Conservation (phyloP, 2,329 filamentous ascomycete genomes). For the Hortaea werneckii region DNA sequence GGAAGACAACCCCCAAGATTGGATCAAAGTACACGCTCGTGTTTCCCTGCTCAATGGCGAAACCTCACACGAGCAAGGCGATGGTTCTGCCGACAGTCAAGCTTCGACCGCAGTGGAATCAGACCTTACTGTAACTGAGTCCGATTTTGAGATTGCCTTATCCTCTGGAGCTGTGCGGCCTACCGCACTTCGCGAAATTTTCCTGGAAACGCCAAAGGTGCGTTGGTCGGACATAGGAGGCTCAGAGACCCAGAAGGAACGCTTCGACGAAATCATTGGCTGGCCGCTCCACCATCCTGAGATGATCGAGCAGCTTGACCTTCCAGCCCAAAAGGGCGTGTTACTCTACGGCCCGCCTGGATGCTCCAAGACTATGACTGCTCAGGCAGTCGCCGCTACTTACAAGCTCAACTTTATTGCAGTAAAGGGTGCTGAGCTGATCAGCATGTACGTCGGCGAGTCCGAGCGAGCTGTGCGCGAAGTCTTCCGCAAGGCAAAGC, state of each 20-base stretch:
- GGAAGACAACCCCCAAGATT: constrained; percentile 22
- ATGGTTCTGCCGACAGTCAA: constrained; percentile 5
- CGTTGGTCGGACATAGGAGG: constrained; percentile 84
- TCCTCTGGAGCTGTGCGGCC: constrained; percentile 52
- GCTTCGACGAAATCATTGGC: constrained; percentile 47
- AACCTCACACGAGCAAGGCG: not conserved
- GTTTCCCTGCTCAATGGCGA: not conserved
- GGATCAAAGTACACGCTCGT: constrained; percentile 6
- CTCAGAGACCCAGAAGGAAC: constrained; percentile 61
- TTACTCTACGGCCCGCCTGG: constrained; percentile 87
- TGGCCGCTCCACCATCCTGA: constrained; percentile 48
- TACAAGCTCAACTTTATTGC: constrained; percentile 88
- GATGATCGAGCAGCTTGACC: constrained; percentile 39
- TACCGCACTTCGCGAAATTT: constrained; percentile 79
- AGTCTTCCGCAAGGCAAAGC: constrained; percentile 73
- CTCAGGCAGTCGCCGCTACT: constrained; percentile 83
- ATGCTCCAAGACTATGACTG: constrained; percentile 87
- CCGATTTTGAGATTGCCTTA: constrained; percentile 57
- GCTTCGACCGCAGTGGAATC: constrained; percentile 3
- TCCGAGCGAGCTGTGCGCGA: constrained; percentile 78
- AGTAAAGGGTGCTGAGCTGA: constrained; percentile 84
- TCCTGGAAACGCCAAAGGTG: constrained; percentile 77
- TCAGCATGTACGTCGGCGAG: constrained; percentile 96
- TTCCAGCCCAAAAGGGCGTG: constrained; percentile 65
- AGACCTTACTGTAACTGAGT: constrained; percentile 11